Base-by-base conservation (phyloP, 2,329 filamentous ascomycete genomes). In the Beauveria medogensis region DNA sequence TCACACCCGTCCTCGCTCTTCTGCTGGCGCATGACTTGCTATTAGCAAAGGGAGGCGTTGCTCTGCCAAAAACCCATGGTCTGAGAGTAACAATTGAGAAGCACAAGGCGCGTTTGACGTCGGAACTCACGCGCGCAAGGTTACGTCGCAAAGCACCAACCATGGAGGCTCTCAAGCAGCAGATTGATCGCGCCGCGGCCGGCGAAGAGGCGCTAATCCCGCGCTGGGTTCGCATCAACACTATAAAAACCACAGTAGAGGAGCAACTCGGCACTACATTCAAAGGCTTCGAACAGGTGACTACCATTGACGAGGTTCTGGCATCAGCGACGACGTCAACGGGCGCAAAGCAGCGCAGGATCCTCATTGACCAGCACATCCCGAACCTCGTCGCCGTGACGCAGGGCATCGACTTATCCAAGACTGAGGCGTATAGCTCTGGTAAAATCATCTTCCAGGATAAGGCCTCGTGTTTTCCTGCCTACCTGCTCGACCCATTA, bases 391-490 rank as follows among this genome's bases (percentile, higher is more conserved):
- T 99, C 7, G 94, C 92, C 2, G 77, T 96, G 1, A 86, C 90
- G 2, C 84, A 88, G 0, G 80, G 82, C 2, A 79, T 82, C 43
- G 90, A 96, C 68, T 78, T 97, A 48, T 87, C 85, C 22, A 88
- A 86, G 64, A 87, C 85, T 8, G 74, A 82, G 16, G 88, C 91
- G 0, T 97, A 97, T 72, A 81, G 77, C 16, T 78, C 82, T 1
- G 93, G 93, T 1, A 82, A 86, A 52, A 84, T 97, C 58, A 96
- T 97, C 63, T 78, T 97, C 26, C 94, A 99, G 72, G 94, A 97
- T 70, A 97, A 97, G 73, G 93, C 94, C 0, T 97, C 92, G 0
- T 99, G 94, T 70, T 97, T 99, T 69, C 94, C 94, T 0, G 94
- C 93, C 0, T 94, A 94, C 70, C 78, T 99, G 3, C 78, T 99